Percentiles rank a stretch among this genome's conserved stretches.
These are phyloP conservation scores for Graphilbum sp. DNA, from an alignment of 2,329 filamentous ascomycete genomes.

Conservation along the genomic window DNA sequence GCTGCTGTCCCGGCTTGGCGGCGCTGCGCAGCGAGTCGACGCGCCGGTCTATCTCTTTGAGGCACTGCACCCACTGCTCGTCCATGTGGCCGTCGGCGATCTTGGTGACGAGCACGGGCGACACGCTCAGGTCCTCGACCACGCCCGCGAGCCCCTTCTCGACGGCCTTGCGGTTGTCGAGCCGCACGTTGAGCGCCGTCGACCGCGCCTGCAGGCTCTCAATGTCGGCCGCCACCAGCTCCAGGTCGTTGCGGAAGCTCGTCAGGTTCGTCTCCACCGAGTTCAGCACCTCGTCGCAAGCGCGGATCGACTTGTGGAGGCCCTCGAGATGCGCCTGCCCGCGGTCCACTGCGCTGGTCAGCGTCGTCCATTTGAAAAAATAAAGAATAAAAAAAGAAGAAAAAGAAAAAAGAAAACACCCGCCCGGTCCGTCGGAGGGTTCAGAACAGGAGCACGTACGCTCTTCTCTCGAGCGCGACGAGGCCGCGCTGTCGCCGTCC, in stretches of 20 bases:
- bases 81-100: conserved; percentile 84
- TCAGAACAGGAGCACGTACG: conserved; percentile 36
- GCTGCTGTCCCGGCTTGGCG: neutral
- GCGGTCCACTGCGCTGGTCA: conserved; percentile 44
- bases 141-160: conserved; percentile 77
- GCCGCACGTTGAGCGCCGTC: conserved; percentile 60
- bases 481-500: too few species aligned
- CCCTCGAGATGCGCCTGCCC: conserved; percentile 80
- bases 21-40: conserved; percentile 46
- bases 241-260: conserved; percentile 86
- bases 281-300: conserved; percentile 83
- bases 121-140: conserved; percentile 81
- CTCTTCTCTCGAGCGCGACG: too few species aligned
- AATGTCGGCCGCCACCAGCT: conserved; percentile 84
- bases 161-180: conserved; percentile 79
- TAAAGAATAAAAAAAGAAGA: conserved; percentile 5
- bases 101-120: conserved; percentile 66
- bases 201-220: conserved; percentile 84
- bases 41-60: conserved; percentile 72
- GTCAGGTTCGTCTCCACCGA: conserved; percentile 87
- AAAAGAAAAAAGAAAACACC: neutral
- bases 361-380: neutral
- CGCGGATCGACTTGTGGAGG: conserved; percentile 72
- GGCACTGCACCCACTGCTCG: conserved; percentile 68
- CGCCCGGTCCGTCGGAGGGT: too few species aligned